Percentiles rank a stretch among this genome's conserved stretches.
Conservation (phyloP, 1,284 basidiomycete species). For the Singerocomus rubriflavus region DNA sequence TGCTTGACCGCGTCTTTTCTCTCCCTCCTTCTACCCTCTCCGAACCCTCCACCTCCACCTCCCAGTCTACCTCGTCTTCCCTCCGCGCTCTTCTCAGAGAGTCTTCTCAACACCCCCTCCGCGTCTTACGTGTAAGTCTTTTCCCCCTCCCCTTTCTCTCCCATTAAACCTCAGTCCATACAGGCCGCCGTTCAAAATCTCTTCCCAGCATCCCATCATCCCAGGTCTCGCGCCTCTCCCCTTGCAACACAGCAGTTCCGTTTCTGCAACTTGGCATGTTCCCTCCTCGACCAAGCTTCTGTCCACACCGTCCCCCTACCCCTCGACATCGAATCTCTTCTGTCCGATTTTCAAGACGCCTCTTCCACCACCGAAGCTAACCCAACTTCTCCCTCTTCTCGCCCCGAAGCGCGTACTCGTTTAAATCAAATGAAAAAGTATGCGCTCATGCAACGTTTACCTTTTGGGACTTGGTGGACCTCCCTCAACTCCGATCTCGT, state of each 20-base stretch:
- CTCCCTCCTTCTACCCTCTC: slow-evolving; percentile 39
- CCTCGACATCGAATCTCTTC: slow-evolving; percentile 44
- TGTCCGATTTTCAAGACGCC: slow-evolving; percentile 33
- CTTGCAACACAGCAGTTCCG: slow-evolving; percentile 65
- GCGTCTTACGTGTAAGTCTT: slow-evolving; percentile 47
- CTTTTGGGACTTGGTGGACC: slow-evolving; percentile 73
- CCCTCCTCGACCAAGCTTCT: slow-evolving; percentile 68
- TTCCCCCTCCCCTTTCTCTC: slow-evolving; percentile 8
- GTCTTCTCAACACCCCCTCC: slow-evolving; percentile 50
- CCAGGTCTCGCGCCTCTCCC: slow-evolving; percentile 56
- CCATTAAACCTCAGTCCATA: slow-evolving; percentile 1
- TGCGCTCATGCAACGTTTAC: slow-evolving; percentile 73
- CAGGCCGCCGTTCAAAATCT: slow-evolving; percentile 65
- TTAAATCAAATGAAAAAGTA: slow-evolving; percentile 46
- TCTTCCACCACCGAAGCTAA: slow-evolving; percentile 29
- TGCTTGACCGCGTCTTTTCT: slow-evolving; percentile 78
- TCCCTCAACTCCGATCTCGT: slow-evolving; percentile 56
- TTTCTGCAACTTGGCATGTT: slow-evolving; percentile 70
- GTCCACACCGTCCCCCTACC: slow-evolving; percentile 44
- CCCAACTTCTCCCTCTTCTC: slow-evolving; percentile 7
- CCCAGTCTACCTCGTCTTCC: slow-evolving; percentile 45
- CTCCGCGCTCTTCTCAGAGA: slow-evolving; percentile 61
- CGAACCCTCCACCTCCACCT: slow-evolving; percentile 35
- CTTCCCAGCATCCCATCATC: slow-evolving; percentile 62
- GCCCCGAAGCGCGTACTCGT: slow-evolving; percentile 25